Evolutionary conservation across 257 asterid species (phyloP).

Genomic region (Ilex aquifolium): DNA sequence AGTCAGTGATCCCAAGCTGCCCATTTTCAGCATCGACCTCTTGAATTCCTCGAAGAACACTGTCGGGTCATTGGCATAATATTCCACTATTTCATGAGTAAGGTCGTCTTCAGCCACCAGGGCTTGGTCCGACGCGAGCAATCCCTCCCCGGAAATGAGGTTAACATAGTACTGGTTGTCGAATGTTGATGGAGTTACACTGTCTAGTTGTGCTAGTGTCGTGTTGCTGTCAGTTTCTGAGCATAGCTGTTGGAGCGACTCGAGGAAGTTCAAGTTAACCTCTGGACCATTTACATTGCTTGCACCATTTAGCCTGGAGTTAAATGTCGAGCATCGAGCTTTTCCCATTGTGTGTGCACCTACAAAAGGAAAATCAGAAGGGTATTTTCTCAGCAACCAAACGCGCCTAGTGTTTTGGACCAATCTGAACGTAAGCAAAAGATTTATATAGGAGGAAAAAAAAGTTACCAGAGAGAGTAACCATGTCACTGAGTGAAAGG

Average conservation of each 20-base stretch:
- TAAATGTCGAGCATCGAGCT: slow-evolving; percentile 73
- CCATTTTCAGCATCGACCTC: slow-evolving; percentile 71
- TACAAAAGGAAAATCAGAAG: neutral
- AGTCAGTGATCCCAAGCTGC: slow-evolving; percentile 28
- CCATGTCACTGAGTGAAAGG: slow-evolving; percentile 56
- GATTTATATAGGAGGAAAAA: too few relatives aligned
- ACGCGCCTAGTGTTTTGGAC: too few relatives aligned
- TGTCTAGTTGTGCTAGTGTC: slow-evolving; percentile 67
- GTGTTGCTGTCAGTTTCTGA: slow-evolving; percentile 28
- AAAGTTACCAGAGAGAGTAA: slow-evolving; percentile 70
- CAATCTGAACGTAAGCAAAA: too few relatives aligned
- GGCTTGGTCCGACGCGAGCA: slow-evolving; percentile 66
- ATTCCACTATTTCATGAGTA: slow-evolving; percentile 29
- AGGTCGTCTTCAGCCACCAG: slow-evolving; percentile 32
- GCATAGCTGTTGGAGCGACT: slow-evolving; percentile 65
- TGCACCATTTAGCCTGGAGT: slow-evolving; percentile 31
- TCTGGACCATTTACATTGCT: slow-evolving; percentile 21
- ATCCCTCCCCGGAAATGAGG: slow-evolving; percentile 62
- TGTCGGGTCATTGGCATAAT: slow-evolving; percentile 32
- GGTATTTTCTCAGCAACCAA: neutral
- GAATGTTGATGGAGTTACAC: slow-evolving; percentile 41
- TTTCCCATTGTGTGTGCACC: slow-evolving; percentile 90
- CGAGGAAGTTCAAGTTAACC: slow-evolving; percentile 40
- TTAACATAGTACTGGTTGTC: slow-evolving; percentile 74
- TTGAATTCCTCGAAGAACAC: slow-evolving; percentile 47